Percentiles rank a stretch among this genome's conserved stretches.
These are phyloP conservation scores for Pyrrhoderma lamaoense DNA, from an alignment of 1,284 basidiomycete genomes.

Conservation along the genomic window DNA sequence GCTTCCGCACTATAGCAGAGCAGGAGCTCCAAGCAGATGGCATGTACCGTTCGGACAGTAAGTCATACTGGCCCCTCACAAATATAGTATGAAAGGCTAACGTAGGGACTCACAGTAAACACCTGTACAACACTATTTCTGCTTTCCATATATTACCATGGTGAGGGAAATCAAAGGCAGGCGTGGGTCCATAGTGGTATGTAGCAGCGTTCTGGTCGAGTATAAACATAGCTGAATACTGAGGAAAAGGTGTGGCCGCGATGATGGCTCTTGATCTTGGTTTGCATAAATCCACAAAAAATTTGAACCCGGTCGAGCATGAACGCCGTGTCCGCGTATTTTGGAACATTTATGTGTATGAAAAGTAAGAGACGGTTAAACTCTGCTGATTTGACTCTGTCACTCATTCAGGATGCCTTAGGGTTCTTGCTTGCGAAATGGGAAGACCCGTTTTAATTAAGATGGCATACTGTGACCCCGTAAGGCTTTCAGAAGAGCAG, in stretches of 20 bases:
- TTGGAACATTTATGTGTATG: conserved; percentile 19
- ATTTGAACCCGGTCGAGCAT: conserved; percentile 14
- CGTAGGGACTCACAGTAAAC: conserved; percentile 2
- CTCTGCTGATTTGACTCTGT: neutral
- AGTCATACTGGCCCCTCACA: neutral
- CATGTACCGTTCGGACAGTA: conserved; percentile 15
- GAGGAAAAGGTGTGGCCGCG: conserved; percentile 14
- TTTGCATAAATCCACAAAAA: conserved; percentile 14
- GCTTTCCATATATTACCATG: conserved; percentile 17
- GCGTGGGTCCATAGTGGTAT: conserved; percentile 17
- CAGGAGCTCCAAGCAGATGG: conserved; percentile 16
- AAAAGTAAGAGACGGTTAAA: conserved; percentile 9
- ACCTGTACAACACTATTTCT: conserved; percentile 16
- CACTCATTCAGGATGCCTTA: neutral
- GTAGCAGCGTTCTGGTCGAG: neutral
- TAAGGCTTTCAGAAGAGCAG: conserved; percentile 17
- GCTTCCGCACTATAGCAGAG: conserved; percentile 13
- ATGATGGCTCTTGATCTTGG: conserved; percentile 19
- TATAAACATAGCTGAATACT: neutral
- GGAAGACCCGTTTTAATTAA: conserved; percentile 16
- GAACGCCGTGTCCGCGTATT: conserved; percentile 19
- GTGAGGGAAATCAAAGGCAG: conserved; percentile 18
- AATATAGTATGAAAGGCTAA: neutral
- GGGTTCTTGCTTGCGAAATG: conserved; percentile 18
- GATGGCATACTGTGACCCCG: conserved; percentile 18